Conservation (phyloP, 2,329 filamentous ascomycete genomes). For the Parafenestella ontariensis region DNA sequence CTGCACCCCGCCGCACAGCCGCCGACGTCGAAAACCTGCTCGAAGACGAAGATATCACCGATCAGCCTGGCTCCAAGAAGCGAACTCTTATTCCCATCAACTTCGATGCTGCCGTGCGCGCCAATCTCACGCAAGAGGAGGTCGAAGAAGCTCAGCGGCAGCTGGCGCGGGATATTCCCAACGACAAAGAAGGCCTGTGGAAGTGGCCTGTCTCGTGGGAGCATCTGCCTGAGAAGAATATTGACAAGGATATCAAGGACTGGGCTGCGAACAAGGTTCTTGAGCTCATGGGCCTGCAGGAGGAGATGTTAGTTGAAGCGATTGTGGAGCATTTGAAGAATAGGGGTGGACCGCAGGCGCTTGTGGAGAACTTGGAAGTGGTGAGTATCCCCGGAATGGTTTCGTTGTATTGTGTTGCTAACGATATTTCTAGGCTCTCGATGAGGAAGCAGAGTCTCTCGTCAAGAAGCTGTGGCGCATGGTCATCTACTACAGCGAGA, state of each 20-base stretch:
- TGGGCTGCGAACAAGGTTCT: constrained; percentile 99
- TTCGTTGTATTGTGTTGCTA: constrained; percentile 37
- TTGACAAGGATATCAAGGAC: constrained; percentile 85
- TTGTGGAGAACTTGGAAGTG: constrained; percentile 85
- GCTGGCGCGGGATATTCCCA: constrained; percentile 88
- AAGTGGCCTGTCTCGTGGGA: constrained; percentile 94
- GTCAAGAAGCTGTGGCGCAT: constrained; percentile 98
- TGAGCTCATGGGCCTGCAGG: constrained; percentile 94
- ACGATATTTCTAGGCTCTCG: constrained; percentile 70
- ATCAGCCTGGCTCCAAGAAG: constrained; percentile 71
- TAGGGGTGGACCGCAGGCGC: constrained; percentile 74
- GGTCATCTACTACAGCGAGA: constrained; percentile 97
- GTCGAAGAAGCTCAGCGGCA: constrained; percentile 80
- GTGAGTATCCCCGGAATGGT: constrained; percentile 60
- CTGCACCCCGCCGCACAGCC: constrained; percentile 73
- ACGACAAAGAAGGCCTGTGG: constrained; percentile 86
- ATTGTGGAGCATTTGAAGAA: constrained; percentile 86
- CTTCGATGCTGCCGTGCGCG: constrained; percentile 54
- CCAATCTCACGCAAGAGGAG: constrained; percentile 80
- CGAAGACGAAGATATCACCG: constrained; percentile 82
- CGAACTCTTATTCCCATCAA: constrained; percentile 68
- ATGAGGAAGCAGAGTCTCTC: constrained; percentile 91
- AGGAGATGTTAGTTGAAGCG: constrained; percentile 92
- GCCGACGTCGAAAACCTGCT: constrained; percentile 93
- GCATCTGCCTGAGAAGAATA: constrained; percentile 79